Base-by-base conservation (phyloP, 805 yeast genomes). In the Kodamaea lidongshanica region DNA sequence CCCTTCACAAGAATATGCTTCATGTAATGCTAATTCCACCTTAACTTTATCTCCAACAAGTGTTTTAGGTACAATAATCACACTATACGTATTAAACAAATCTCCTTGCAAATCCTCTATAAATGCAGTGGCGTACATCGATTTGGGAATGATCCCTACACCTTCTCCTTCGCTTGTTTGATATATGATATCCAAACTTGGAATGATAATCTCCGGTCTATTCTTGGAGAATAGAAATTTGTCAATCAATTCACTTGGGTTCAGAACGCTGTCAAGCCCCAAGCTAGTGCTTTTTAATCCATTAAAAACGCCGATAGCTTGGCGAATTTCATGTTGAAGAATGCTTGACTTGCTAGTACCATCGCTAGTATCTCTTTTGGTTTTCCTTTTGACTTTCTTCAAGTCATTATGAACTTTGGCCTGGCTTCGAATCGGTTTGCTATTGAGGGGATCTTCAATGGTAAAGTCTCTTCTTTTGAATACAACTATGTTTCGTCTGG, bases 131-230 rank as follows among this genome's bases (percentile, higher is more conserved):
- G 39, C 41, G 33, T 53, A 52, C 31, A 34, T 28, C 4, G 38
- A 23, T 28, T 43, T 46, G 11, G 56, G 47, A 2, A 60, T 40
- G 6, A 64, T 23, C 0, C 52, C 70, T 8, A 61, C 20, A 0
- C 70, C 69, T 6, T 52, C 57, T 1, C 65, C 70, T 27, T 56
- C 62, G 0, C 50, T 37, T 1, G 63, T 50, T 21, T 51, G 50
- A 17, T 53, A 46, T 1, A 45, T 25, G 3, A 63, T 46, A 5
- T 43, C 48, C 1, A 58, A 7, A 19, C 19, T 25, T 2, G 37
- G 31, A 8, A 32, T 29, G 9, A 20, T 22, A 6, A 27, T 20
- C n/a, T 12, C 25, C 4, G 58, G 58, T 12, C 62, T 33, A 10
- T 19, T 19, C 23, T 39, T 40, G 2, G 50, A 33, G 28, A 43